Evolutionary conservation across 2,329 filamentous ascomycete genomes (phyloP).

Genomic region (Arthrinium phaeospermum): DNA sequence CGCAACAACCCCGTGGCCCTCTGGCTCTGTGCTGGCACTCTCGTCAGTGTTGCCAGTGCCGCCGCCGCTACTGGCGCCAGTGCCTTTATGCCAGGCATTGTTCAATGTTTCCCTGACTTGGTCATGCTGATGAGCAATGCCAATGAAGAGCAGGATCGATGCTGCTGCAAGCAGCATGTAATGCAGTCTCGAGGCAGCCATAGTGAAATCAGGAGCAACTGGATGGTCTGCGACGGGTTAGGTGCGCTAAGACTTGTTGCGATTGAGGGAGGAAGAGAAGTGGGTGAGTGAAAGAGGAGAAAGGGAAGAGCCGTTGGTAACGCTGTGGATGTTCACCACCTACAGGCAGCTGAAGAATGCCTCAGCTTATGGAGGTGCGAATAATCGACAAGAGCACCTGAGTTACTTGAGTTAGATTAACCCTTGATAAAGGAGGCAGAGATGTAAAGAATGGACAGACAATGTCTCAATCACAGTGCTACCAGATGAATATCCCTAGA

Average conservation of each 20-base stretch:
- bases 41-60: background rate
- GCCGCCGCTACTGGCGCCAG: background rate
- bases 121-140: constrained; percentile 21
- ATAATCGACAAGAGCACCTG: background rate
- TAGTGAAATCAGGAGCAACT: background rate
- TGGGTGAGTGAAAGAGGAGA: background rate
- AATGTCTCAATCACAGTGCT: background rate
- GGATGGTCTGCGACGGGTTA: background rate
- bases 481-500: background rate
- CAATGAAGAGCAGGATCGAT: constrained; percentile 21
- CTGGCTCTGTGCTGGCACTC: background rate
- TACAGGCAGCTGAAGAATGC: background rate
- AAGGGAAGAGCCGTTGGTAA: background rate
- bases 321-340: background rate
- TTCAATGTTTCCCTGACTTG: constrained; percentile 20
- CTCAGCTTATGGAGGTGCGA: background rate
- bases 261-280: background rate
- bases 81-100: constrained; percentile 15
- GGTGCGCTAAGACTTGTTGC: background rate
- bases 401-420: constrained; percentile 14
- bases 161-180: constrained; percentile 20
- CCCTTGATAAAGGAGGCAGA: constrained; percentile 4
- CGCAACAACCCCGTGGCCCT: background rate
- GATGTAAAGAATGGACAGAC: background rate
- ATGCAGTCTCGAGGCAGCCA: constrained; percentile 20